Base-by-base conservation (phyloP, 305 asterid genomes). In the Rubia balearica region DNA sequence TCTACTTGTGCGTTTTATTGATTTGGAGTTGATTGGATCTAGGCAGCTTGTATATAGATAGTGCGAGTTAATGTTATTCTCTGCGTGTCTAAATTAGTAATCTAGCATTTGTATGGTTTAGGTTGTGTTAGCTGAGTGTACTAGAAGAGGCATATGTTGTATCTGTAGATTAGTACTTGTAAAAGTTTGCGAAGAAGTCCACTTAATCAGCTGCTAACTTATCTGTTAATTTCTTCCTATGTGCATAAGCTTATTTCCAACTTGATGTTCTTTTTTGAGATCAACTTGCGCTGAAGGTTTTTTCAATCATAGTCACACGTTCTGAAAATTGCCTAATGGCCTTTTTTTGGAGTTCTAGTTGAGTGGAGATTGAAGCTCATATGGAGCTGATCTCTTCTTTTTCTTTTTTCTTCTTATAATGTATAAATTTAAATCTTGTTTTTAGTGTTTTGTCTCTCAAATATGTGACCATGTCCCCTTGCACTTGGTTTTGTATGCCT, bases 11-110 rank as follows among this genome's bases (percentile, higher is more conserved):
- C 8, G 17, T 48, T 48, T 4, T 73, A 7, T 69, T 51, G 41
- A 40, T 40, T 38, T 55, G 41, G 51, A 40, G 40, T 16, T 42
- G 51, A 56, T n/a, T 30, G 55, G 75, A 75, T 70, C 61, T 62
- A 70, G 53, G 57, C 14, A 49, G 59, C 9, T 64, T 69, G 30
- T 67, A 13, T 6, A 12, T 4, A 48, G 30, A 19, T 38, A 48
- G 27, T 16, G 61, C n/a, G 24, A 30, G 61, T 48, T 19, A n/a
- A 21, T 17, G 21, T 8, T 13, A 17, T 66, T 17, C 10, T 30
- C 21, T 30, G 45, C 11, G 3, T 60, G n/a, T 7, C 42, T 61
- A 27, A 55, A 30, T 27, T 61, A 46, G 70, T 21, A 7, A 19
- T 55, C 24, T 55, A n/a, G 22, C 27, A n/a, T 8, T 6, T 46